Evolutionary conservation across 2,329 filamentous ascomycete species (phyloP).

Genomic region (Pyrenophora teres): DNA sequence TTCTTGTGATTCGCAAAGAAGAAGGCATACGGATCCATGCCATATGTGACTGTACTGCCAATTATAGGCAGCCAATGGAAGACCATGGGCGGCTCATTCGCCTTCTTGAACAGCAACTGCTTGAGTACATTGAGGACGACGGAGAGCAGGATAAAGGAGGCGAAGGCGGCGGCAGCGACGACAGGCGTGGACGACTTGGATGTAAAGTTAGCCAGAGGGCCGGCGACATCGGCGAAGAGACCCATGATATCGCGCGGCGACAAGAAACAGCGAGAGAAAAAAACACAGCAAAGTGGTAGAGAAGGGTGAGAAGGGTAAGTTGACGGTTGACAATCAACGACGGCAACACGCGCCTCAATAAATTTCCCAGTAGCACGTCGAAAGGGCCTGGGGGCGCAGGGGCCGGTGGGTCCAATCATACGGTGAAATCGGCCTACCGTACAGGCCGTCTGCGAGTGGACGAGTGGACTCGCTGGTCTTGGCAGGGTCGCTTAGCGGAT

Average conservation of each 20-base stretch:
- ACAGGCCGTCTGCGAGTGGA: constrained; percentile 21
- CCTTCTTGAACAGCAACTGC: constrained; percentile 81
- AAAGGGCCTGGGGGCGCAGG: constrained; percentile 17
- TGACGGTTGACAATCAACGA: background rate
- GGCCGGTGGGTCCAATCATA: constrained; percentile 21
- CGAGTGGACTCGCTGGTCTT: constrained; percentile 17
- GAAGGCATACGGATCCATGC: constrained; percentile 90
- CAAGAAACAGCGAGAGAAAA: constrained; percentile 2
- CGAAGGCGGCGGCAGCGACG: constrained; percentile 51
- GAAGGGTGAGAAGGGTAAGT: constrained; percentile 9
- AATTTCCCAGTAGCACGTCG: constrained; percentile 31
- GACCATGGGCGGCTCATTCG: constrained; percentile 67
- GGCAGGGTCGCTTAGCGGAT: constrained; percentile 25
- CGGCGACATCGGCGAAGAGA: constrained; percentile 55
- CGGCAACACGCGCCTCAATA: constrained; percentile 25
- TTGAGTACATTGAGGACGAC: constrained; percentile 78
- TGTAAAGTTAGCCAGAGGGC: constrained; percentile 55
- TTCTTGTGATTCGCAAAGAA: constrained; percentile 75
- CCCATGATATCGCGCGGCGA: constrained; percentile 52
- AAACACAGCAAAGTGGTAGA: background rate
- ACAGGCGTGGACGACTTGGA: constrained; percentile 49
- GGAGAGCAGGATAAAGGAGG: constrained; percentile 57
- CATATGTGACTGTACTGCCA: constrained; percentile 90
- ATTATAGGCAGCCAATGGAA: constrained; percentile 73
- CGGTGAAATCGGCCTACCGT: constrained; percentile 10